Base-by-base conservation (phyloP, 2,329 filamentous ascomycete genomes). In the Phyllosticta citriasiana region DNA sequence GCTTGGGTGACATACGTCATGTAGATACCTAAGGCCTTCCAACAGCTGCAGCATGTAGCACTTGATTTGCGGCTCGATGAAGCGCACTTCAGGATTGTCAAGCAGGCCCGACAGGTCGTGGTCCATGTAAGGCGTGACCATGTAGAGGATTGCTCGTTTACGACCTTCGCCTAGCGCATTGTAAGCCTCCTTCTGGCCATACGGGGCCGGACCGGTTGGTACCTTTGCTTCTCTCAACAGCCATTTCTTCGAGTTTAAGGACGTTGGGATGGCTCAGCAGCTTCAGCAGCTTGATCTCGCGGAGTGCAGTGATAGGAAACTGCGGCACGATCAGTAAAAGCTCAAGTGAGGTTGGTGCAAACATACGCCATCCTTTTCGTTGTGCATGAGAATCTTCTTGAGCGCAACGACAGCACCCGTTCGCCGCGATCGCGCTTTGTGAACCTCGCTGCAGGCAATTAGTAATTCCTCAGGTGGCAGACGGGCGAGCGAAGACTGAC, bases 361-460 rank as follows among this genome's bases (percentile, higher is more conserved):
- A 58, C 85, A 68, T 76, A 89, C 87, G 57, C 94, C 94, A 75
- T 99, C 94, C 74, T 97, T 97, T 78, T 99, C 94, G 74, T 97
- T 96, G 74, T 97, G 94, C 89, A 97, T 97, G 66, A 99, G 85
- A 66, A 99, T 99, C 82, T 97, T 97, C 79, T 99, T 99, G 70
- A 99, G 76, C 3, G 94, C 94, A 63, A 96, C 88, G 54, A 93
- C 75, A 25, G 84, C 81, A 59, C 89, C 88, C 1, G 85, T 89
- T 69, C 83, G 88, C 69, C 84, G 87, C 27, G 88, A 91, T 64
- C 84, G 84, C 64, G 91, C 94, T 70, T 93, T 94, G 74, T 96
- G 91, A 50, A 97, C 94, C 77, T 97, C 91, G 66, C 87, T 88
- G 64, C 19, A 3, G 6, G 14, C 16, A 2, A 27, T 55, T 51